Percentiles rank a stretch among this genome's conserved stretches.
phyloP scores from a whole-genome alignment of 2,329 filamentous ascomycete species.

The Lachnellula arida region DNA sequence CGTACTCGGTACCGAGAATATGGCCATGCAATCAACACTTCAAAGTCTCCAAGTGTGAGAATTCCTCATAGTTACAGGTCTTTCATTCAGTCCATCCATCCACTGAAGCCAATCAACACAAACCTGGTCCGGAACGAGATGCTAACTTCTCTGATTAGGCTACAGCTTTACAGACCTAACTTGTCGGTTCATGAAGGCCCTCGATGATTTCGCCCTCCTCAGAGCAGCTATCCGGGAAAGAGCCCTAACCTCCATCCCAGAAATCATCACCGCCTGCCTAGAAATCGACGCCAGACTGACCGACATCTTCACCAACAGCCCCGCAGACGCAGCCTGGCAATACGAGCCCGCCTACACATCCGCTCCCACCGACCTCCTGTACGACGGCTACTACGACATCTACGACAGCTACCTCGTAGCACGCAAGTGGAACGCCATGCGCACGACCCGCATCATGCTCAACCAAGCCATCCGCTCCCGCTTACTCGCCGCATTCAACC shows the following conservation, averaged over 20 bases:
- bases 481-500: conserved; percentile 9
- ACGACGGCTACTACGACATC: conserved; percentile 16
- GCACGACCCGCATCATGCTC: conserved; percentile 13
- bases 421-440: conserved; percentile 17
- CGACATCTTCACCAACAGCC: conserved; percentile 7
- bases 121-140: background rate
- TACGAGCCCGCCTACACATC: conserved; percentile 15
- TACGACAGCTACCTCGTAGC: conserved; percentile 17
- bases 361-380: conserved; percentile 8
- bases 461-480: conserved; percentile 17
- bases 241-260: background rate
- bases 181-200: conserved; percentile 40
- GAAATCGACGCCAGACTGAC: conserved; percentile 10
- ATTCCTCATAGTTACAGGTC: no score
- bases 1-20: no score
- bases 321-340: conserved; percentile 19
- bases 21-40: background rate
- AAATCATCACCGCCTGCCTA: conserved; percentile 9
- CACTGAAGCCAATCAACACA: no score
- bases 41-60: background rate
- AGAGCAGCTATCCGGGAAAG: conserved; percentile 9
- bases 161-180: conserved; percentile 37
- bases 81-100: no score
- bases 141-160: background rate
- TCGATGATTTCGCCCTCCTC: conserved; percentile 25